These are phyloP conservation scores for Exophiala sideris DNA, from an alignment of 2,329 filamentous ascomycete genomes.

Conservation along the genomic window DNA sequence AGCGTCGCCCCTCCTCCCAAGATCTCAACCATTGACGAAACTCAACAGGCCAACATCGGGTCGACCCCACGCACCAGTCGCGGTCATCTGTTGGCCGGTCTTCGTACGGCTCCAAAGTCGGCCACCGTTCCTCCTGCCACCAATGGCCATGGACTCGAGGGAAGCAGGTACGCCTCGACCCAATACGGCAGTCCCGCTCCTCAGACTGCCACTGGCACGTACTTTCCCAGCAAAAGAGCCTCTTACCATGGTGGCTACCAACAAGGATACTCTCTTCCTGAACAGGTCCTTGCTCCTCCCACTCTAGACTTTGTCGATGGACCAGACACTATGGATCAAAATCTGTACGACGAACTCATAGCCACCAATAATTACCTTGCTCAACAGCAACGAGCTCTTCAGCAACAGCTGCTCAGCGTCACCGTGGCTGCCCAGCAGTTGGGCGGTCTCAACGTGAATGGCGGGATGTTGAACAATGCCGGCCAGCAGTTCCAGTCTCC, in stretches of 20 bases:
- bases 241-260: constrained; percentile 48
- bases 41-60: constrained; percentile 61
- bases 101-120: constrained; percentile 90
- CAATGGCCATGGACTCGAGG: constrained; percentile 49
- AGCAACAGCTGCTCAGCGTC: constrained; percentile 84
- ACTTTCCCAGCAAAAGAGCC: constrained; percentile 46
- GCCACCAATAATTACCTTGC: constrained; percentile 89
- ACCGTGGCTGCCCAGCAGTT: constrained; percentile 81
- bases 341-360: constrained; percentile 80
- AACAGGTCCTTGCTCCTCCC: constrained; percentile 83
- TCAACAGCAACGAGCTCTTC: constrained; percentile 89
- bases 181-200: constrained; percentile 50
- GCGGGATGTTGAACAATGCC: constrained; percentile 35
- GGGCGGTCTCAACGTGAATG: constrained; percentile 68
- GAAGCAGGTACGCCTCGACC: constrained; percentile 46
- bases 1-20: constrained; percentile 71
- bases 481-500: constrained; percentile 52
- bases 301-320: constrained; percentile 69
- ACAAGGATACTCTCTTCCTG: constrained; percentile 67
- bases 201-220: constrained; percentile 57
- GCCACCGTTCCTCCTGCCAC: constrained; percentile 66
- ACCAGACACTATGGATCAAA: constrained; percentile 76
- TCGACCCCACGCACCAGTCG: constrained; percentile 90
- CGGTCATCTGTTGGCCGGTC: constrained; percentile 86
- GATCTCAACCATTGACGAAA: constrained; percentile 63